Evolutionary conservation across 257 asterid genomes (phyloP).

Genomic region (Jasminum sambac): DNA sequence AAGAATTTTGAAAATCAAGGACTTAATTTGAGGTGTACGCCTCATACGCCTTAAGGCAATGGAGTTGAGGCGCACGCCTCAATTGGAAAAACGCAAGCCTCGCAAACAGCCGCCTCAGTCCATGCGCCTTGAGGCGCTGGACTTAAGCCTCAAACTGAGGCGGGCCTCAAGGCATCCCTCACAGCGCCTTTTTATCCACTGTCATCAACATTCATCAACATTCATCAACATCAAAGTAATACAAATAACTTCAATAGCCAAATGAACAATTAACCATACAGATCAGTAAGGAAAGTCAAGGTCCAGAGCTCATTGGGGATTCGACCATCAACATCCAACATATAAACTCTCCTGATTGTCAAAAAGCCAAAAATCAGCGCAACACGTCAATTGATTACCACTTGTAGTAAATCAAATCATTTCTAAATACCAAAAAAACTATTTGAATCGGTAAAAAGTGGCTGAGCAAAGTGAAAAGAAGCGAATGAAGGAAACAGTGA

Average conservation of each 20-base stretch:
- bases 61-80: too few relatives aligned
- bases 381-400: neutral
- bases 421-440: neutral
- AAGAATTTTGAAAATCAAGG: too few relatives aligned
- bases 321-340: slow-evolving; percentile 30
- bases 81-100: too few relatives aligned
- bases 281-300: slow-evolving; percentile 41
- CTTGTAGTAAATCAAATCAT: neutral
- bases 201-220: too few relatives aligned
- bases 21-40: too few relatives aligned
- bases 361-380: slow-evolving; percentile 1
- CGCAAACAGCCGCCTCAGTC: too few relatives aligned
- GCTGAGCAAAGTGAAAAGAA: neutral
- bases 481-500: neutral
- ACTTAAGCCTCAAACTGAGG: too few relatives aligned
- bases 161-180: too few relatives aligned
- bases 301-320: slow-evolving; percentile 55
- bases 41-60: too few relatives aligned
- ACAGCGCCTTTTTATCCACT: too few relatives aligned
- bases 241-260: neutral
- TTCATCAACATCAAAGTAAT: neutral
- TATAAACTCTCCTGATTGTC: slow-evolving; percentile 39
- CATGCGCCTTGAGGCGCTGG: too few relatives aligned
- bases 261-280: slow-evolving; percentile 36
- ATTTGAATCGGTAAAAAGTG: too few relatives aligned